phyloP scores from a whole-genome alignment of 2,329 filamentous ascomycete genomes.

The Onygena corvina region DNA sequence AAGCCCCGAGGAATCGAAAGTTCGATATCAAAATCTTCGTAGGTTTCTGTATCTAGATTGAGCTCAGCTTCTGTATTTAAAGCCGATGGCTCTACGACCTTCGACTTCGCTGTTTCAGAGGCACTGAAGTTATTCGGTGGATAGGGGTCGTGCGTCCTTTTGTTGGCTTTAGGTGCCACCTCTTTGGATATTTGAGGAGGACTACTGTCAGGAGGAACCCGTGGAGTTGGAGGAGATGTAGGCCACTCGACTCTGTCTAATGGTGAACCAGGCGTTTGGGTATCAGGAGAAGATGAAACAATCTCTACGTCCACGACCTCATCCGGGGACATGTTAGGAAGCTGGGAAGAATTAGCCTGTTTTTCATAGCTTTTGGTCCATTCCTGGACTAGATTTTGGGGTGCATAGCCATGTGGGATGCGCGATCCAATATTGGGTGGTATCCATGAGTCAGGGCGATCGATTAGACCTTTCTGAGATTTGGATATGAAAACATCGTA shows the following conservation, averaged over 20 bases:
- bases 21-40: conserved; percentile 10
- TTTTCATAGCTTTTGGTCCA: conserved; percentile 19
- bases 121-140: not conserved
- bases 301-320: no score
- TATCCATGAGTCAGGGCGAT: conserved; percentile 32
- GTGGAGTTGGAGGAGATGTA: no score
- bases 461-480: conserved; percentile 41
- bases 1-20: conserved; percentile 8
- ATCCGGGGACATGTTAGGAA: no score
- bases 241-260: no score
- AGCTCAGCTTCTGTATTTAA: not conserved
- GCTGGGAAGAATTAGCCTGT: not conserved
- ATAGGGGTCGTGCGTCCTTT: not conserved
- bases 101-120: not conserved
- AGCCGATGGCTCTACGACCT: no score
- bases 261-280: no score
- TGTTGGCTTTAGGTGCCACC: no score
- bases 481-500: conserved; percentile 37
- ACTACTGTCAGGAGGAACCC: no score
- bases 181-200: no score
- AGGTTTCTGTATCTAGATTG: not conserved
- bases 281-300: no score
- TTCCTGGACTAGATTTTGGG: conserved; percentile 24
- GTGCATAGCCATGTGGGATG: conserved; percentile 25
- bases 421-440: conserved; percentile 24